Conservation (phyloP, 2,329 filamentous ascomycete species). For the Xenoacremonium recifei region DNA sequence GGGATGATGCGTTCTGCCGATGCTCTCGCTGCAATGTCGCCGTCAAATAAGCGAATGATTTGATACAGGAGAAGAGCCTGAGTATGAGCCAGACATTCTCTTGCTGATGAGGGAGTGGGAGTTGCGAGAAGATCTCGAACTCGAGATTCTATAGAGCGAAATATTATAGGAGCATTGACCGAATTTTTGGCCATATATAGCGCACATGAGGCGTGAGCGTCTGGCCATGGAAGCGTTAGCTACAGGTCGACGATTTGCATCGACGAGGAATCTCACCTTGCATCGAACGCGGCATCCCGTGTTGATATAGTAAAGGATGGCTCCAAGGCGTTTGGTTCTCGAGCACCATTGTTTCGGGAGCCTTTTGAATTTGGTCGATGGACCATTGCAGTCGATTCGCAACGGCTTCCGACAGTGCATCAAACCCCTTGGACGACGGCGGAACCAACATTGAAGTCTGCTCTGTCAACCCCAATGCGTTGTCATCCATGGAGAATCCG, state of each 20-base stretch:
- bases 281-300: conserved; percentile 49
- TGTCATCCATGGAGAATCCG: conserved; percentile 14
- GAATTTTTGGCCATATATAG: conserved; percentile 50
- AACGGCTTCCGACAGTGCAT: conserved; percentile 23
- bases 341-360: conserved; percentile 46
- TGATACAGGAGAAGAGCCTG: conserved; percentile 51
- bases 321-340: conserved; percentile 53
- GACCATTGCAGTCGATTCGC: conserved; percentile 38
- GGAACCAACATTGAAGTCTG: conserved; percentile 20
- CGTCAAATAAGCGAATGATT: conserved; percentile 50
- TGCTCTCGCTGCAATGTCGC: conserved; percentile 41
- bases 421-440: conserved; percentile 20
- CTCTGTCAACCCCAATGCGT: conserved; percentile 17
- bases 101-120: conserved; percentile 26
- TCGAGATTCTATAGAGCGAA: conserved; percentile 45
- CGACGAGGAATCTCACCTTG: conserved; percentile 38
- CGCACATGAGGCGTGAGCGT: conserved; percentile 52
- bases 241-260: neutral
- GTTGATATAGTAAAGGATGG: conserved; percentile 49
- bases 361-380: conserved; percentile 51
- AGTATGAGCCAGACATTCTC: conserved; percentile 38
- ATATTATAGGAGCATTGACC: conserved; percentile 46
- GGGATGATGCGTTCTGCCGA: conserved; percentile 35
- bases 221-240: conserved; percentile 28
- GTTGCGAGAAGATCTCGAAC: conserved; percentile 41